These are phyloP conservation scores for Rhazya stricta DNA, from an alignment of 257 asterid genomes.

Conservation along the genomic window DNA sequence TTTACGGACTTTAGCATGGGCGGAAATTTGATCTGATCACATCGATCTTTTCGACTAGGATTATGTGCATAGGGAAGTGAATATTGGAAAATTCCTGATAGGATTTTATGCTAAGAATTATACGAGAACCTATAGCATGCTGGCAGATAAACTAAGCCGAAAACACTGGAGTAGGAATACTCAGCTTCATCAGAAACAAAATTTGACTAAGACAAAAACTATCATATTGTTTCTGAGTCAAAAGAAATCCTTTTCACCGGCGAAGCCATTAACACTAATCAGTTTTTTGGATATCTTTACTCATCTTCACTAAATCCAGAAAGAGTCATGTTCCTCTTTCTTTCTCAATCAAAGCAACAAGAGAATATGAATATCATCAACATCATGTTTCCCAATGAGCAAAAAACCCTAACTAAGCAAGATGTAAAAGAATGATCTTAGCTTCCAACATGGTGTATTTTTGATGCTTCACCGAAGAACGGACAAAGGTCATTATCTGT, in stretches of 20 bases:
- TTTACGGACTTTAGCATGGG: too few relatives aligned
- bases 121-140: too few relatives aligned
- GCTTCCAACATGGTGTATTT: slow-evolving; percentile 84
- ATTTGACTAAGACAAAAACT: not conserved
- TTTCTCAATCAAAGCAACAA: slow-evolving; percentile 45
- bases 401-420: slow-evolving; percentile 54
- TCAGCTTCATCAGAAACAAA: not conserved
- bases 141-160: slow-evolving; percentile 11
- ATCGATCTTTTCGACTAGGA: too few relatives aligned
- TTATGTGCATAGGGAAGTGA: too few relatives aligned
- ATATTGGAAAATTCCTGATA: too few relatives aligned
- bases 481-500: slow-evolving; percentile 78
- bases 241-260: not conserved
- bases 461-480: slow-evolving; percentile 88
- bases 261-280: slow-evolving; percentile 32
- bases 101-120: too few relatives aligned
- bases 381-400: not conserved
- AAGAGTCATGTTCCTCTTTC: slow-evolving; percentile 80
- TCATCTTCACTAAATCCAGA: slow-evolving; percentile 96
- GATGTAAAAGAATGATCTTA: slow-evolving; percentile 81
- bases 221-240: not conserved
- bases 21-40: too few relatives aligned
- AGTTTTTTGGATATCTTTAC: slow-evolving; percentile 70
- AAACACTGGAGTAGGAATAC: not conserved
- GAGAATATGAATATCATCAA: slow-evolving; percentile 23